Evolutionary conservation across 2,329 filamentous ascomycete species (phyloP).

Genomic region (Huntiella abstrusa): DNA sequence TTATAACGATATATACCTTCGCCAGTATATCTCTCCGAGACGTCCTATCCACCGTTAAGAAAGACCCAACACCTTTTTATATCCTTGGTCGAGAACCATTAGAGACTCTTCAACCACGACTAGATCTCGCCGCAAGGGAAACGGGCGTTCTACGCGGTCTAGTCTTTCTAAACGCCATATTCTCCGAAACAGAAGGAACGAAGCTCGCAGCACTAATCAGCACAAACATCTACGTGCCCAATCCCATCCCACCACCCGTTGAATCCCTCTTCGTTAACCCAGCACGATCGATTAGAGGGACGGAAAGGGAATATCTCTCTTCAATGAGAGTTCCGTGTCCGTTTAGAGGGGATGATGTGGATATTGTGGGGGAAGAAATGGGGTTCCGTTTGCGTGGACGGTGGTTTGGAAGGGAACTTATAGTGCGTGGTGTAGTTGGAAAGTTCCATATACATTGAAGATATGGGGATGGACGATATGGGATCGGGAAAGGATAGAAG

Average conservation of each 20-base stretch:
- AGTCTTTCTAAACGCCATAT: constrained; percentile 3
- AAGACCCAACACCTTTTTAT: neutral
- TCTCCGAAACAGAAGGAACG: constrained; percentile 2
- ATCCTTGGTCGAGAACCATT: neutral
- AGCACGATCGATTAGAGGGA: neutral
- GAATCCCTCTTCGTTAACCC: neutral
- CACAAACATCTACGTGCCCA: neutral
- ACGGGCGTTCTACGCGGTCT: constrained; percentile 4
- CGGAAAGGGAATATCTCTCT: neutral
- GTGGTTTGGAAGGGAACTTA: constrained; percentile 8
- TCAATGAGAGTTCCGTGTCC: constrained; percentile 2
- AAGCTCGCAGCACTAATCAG: neutral
- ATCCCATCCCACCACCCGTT: neutral
- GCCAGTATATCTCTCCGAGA: constrained; percentile 4
- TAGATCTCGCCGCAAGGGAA: neutral
- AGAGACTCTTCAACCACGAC: neutral
- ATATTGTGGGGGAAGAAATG: neutral
- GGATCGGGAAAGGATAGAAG: constrained; percentile 4
- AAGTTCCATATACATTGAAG: constrained; percentile 7
- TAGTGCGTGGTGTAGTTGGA: constrained; percentile 7
- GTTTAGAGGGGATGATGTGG: constrained; percentile 5
- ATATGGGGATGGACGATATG: constrained; percentile 11
- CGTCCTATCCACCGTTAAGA: neutral
- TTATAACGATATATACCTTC: constrained; percentile 9
- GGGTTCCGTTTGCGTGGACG: constrained; percentile 7